Base-by-base conservation (phyloP, 305 asterid species). In the Rubia balearica region DNA sequence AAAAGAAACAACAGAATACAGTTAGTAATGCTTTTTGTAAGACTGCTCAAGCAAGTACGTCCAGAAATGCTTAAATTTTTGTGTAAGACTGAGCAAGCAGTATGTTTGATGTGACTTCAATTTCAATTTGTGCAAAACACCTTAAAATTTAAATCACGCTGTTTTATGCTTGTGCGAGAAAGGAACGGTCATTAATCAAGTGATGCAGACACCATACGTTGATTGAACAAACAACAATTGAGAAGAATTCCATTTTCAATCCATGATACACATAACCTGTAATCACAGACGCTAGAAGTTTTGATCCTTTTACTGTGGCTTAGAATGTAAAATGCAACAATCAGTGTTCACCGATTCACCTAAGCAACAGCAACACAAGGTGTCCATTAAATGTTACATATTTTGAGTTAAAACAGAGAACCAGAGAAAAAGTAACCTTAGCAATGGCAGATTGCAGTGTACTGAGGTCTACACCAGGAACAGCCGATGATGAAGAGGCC, bases 401-500 rank as follows among this genome's bases (percentile, higher is more conserved):
- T 48, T 1, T 13, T 14, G 55, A 14, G 19, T 48, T 48, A 14
- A 74, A 59, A 64, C 1, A 51, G 10, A 61, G 67, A 30, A 59
- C 59, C 45, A 71, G 46, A 65, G 0, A 59, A 13, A 61, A 69
- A 24, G 65, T 63, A 57, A 91, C 97, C 91, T 85, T 79, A 27
- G 84, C 79, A 79, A 91, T 81, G 74, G 96, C 95, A 61, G 87
- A 84, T 61, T 87, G 81, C 42, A 89, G 92, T 9, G 82, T 42
- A 60, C 84, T 73, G 27, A 89, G 68, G 75, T 87, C 84, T 67
- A 87, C 86, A 11, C 91, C 91, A 6, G 94, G 88, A 56, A 85
- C 89, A 73, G 96, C 87, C 17, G 96, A 84, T 11, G 97, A 84
- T 11, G 97, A 87, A 21, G 94, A 79, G 61, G 89, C 87, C 67